Evolutionary conservation across 1,284 basidiomycete genomes (phyloP), one percentile per base, ranked within the genome.

Genomic region (Flammula alnicola): DNA sequence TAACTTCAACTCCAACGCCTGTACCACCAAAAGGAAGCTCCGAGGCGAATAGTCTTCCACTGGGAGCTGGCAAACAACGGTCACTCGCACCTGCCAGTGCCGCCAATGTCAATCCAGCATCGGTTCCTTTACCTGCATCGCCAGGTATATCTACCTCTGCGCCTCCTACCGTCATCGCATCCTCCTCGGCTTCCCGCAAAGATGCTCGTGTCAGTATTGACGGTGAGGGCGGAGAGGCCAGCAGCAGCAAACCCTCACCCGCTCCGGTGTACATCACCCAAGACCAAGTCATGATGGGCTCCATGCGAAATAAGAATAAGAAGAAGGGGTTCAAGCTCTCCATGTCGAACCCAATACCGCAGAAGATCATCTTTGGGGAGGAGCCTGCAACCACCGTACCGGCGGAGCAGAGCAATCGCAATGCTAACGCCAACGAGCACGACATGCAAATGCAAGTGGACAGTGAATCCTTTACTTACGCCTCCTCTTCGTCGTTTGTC

Each of bases 291-390:
- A 77, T 79, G 69, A 82, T 84, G 80, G 71, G 80, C 43, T 80
- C 79, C 1, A 66, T 88, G 11, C 74, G 80, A 41, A 89, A 88
- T 62, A 89, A 88, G 64, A 88, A 88, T 66, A 89, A 90, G 65
- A 80, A 79, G 42, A 84, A 79, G 51, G 83, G 81, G 9, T 88
- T 84, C 67, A 83, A 78, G 58, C 69, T 77, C 32, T 68, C 78
- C 3, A 74, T 86, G 64, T 54, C 64, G 0, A 71, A 62, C 9
- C 71, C 76, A 0, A 68, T 80, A 3, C 75, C 81, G 0, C 62
- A 72, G 20, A 86, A 81, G 62, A 86, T 89, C 47, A 68, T 83
- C n/a, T 90, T 89, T 57, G 35, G 40, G 20, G 44, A 12, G 14
- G 25, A 14, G 11, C 3, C 26, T 23, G 23, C 14, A 2, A 12